Conservation (phyloP, 495 filamentous ascomycete genomes). For the Amorphotheca resinae region DNA sequence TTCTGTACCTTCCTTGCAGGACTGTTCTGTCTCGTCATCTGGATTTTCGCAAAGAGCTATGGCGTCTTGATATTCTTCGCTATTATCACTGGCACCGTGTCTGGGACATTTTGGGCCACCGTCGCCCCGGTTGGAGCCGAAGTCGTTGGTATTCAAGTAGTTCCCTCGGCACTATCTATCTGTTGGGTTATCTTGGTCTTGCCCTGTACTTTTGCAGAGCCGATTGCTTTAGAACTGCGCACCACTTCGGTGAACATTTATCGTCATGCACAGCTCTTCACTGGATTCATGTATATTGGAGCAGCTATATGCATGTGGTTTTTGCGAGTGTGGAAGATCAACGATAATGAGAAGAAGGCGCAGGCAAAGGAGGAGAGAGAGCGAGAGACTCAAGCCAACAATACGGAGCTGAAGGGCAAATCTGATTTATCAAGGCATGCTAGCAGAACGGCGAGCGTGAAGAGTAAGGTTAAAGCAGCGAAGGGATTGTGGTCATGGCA, state of each 20-base stretch:
- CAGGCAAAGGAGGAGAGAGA: conserved; percentile 16
- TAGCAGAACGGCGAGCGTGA: conserved; percentile 12
- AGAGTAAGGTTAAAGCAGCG: conserved; percentile 11
- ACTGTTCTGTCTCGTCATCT: conserved; percentile 49
- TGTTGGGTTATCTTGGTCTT: conserved; percentile 62
- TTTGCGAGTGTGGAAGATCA: conserved; percentile 48
- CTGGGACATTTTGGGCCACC: conserved; percentile 64
- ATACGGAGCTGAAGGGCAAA: neutral
- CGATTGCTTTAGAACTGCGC: conserved; percentile 58
- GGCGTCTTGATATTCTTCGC: conserved; percentile 59
- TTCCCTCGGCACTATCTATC: conserved; percentile 61
- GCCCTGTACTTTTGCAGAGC: conserved; percentile 63
- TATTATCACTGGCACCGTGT: conserved; percentile 54
- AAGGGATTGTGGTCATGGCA: conserved; percentile 16
- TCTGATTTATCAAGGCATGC: neutral
- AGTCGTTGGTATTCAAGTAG: conserved; percentile 57
- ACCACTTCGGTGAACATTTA: conserved; percentile 35
- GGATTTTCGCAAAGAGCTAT: conserved; percentile 55
- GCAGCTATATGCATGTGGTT: conserved; percentile 42
- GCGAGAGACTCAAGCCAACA: conserved; percentile 15
- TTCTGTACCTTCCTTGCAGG: conserved; percentile 41
- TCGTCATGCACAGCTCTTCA: conserved; percentile 52
- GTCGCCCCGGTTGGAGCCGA: conserved; percentile 65
- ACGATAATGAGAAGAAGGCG: conserved; percentile 32
- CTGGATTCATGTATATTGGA: conserved; percentile 52